Evolutionary conservation across 352 stramenopile genomes (phyloP), one percentile per base, ranked within the genome.

Genomic region (Pythium biforme): DNA sequence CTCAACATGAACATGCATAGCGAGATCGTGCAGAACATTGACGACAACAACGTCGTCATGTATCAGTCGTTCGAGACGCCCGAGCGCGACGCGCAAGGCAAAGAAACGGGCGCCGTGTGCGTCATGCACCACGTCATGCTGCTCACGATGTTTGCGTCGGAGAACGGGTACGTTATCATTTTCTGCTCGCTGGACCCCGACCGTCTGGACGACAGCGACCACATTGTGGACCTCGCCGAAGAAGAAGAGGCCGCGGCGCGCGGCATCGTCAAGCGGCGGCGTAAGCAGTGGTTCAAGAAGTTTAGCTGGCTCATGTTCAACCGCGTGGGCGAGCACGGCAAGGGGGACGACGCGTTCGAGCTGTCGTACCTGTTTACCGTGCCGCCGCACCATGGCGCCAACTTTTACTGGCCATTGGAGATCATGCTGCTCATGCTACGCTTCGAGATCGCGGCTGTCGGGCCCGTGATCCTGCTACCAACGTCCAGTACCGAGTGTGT

Each of bases 11-110:
- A 68, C 48, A 77, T 77, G 62, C 62, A 73, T 41, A 70, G 54
- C 34, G 62, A 75, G 45, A 51, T 73, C 17, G 64, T 55, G 14
- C 72, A 79, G 46, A 25, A 49, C 17, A 73, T 79, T 23, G 69
- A 79, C 47, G 59, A 66, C 17, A 70, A 52, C 62, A 79, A 79
- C 48, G 48, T 73, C 12, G 69, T 77, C 54, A 62, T 79, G 58
- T 76, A 77, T 55, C 69, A 75, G 45, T 63, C 70, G 43, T 75
- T 68, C 56, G 68, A 76, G 45, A 70, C 68, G 0, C 59, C 43
- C 11, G 63, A 75, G 53, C 54, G 57, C 39, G 57, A 76, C 47
- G 31, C 63, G 7, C 57, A 3, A 15, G 62, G 62, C 25, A 34
- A 49, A 1, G 62, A 68, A 40, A 68, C 62, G 10, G 64, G 53